Evolutionary conservation across 306 rosid genomes (phyloP), one percentile per base, ranked within the genome.

Genomic region (Prunus fruticosa): DNA sequence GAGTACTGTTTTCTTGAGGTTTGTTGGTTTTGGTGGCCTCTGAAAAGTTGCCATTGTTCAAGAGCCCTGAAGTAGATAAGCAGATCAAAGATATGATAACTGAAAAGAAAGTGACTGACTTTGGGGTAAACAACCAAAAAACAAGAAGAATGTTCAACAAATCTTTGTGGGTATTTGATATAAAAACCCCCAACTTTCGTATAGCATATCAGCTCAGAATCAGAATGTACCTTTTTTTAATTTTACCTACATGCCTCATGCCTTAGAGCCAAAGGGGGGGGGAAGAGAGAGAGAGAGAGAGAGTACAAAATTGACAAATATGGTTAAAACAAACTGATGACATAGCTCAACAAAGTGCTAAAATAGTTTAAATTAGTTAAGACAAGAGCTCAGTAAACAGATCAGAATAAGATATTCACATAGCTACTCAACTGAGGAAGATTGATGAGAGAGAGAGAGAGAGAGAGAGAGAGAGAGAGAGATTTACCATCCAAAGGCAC

Each of bases 1-100:
- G 8, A 95, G 88, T 11, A 88, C 91, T 11, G 93, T 89, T 71
- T 90, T 95, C 84, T 83, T 53, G 3, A 95, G 54, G 83, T 71
- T 50, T 41, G n/a, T 89, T 8, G 85, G 75, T 46, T 84, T 83
- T 56, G 99, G 99, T 71, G 77, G 54, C n/a, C 66, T 80, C 90
- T 78, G 92, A 97, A 71, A 95, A 95, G 88, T 95, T 95, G 6
- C 99, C 99, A 83, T 95, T 92, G 69, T 74, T 63, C 11, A 95
- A 88, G 65, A 87, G 91, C 64, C 88, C 97, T 95, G 88, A 71
- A 56, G 30, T 69, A 65, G 54, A 54, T 6, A 45, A 46, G 56
- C 72, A 23, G 19, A 43, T 2, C 51, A 72, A 15, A 20, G 20
- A 30, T 19, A 28, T n/a, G 64, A 70, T 2, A 70, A 15, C 43